Base-by-base conservation (phyloP, 2,329 filamentous ascomycete genomes). In the Ustilaginoidea virens region DNA sequence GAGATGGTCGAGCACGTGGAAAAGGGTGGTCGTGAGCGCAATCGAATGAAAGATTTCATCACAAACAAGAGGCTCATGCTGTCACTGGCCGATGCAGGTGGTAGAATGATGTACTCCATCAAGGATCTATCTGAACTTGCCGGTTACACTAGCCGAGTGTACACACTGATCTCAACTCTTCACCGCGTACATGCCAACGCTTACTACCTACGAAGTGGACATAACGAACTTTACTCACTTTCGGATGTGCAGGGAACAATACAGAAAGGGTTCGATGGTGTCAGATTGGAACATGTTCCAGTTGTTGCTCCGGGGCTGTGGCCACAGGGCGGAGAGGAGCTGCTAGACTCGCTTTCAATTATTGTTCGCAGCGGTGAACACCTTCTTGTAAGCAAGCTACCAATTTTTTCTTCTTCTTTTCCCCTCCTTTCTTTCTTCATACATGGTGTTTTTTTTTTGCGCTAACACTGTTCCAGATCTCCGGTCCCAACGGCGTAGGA, bases 41-140 rank as follows among this genome's bases (percentile, higher is more conserved):
- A 77, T 32, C 81, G 92, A 23, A 98, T 96, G 82, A 90, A 92
- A 58, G 83, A 92, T 19, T 98, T 98, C 55, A 94, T 98, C 55
- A 98, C 90, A 9, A 98, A 98, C 59, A 96, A 98, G 55, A 75
- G 90, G 4, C 74, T 98, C 22, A 96, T 98, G 90, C 69, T 98
- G 18, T 96, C 87, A 11, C 69, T 98, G 21, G 90, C 90, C 7
- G 90, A 98, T 53, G 90, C 90, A 2, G 90, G 90, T 34, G 87
- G 87, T 16, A 72, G 90, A 26, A 94, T 98, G 83, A 98, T 98
- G 90, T 98, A 98, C 61, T 90, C 81, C 36, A 92, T 98, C 62
- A 98, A 98, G 56, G 92, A 98, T 47, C 70, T 98, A 20, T 86
- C 86, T 2, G 90, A 98, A 50, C 64, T 98, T 19, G 90, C 90